These are phyloP conservation scores for Capsaspora owczarzaki DNA, from an alignment of 78 protist species.

Conservation along the genomic window DNA sequence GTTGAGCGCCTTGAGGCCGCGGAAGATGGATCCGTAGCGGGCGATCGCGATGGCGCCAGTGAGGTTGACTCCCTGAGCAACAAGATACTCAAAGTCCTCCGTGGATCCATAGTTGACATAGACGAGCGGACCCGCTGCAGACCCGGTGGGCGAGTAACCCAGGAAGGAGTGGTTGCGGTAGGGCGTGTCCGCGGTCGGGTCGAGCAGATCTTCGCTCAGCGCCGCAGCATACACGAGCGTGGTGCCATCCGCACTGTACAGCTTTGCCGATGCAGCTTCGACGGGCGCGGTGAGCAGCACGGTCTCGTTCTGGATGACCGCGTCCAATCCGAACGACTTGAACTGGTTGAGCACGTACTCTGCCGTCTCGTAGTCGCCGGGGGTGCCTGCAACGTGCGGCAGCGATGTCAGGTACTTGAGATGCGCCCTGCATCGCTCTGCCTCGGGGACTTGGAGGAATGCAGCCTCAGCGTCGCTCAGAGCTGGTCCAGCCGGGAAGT, in stretches of 20 bases:
- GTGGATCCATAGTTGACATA: conserved; percentile 40
- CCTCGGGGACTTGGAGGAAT: no score
- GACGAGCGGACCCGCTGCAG: not conserved
- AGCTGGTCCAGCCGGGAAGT: no score
- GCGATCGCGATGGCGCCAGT: conserved; percentile 13
- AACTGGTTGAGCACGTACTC: not conserved
- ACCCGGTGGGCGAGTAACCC: conserved; percentile 9
- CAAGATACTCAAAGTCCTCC: conserved; percentile 42
- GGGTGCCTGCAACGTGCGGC: not conserved
- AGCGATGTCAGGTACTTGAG: not conserved
- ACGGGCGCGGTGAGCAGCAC: not conserved
- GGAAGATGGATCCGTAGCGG: conserved; percentile 43
- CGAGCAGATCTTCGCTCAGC: not conserved
- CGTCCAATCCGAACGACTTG: not conserved
- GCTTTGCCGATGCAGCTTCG: not conserved
- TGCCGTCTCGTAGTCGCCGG: not conserved
- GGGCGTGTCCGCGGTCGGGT: not conserved
- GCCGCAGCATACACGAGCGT: not conserved
- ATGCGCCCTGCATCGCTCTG: no score
- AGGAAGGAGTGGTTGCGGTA: not conserved
- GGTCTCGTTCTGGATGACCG: not conserved
- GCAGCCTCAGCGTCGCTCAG: no score
- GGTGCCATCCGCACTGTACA: not conserved
- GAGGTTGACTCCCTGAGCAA: not conserved
- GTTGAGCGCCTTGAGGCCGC: conserved; percentile 36